phyloP scores from a whole-genome alignment of 371 early-diverging fungal genomes.

The Chytridium lagenaria region DNA sequence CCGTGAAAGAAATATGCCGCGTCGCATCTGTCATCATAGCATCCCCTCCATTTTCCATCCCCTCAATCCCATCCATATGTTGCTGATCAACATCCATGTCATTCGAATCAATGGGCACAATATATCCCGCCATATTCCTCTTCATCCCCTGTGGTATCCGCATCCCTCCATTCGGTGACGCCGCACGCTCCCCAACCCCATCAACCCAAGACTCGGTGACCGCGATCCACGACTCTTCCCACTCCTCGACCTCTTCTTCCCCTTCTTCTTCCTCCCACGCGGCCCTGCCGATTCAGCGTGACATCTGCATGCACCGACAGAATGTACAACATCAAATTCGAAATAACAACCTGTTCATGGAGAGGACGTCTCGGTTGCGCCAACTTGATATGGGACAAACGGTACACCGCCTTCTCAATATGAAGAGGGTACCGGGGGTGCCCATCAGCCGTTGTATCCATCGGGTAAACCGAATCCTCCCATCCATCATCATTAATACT shows the following conservation, averaged over 20 bases:
- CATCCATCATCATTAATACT: conserved; percentile 1
- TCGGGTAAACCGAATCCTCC: neutral
- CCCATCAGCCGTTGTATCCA: conserved; percentile 15
- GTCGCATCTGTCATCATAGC: too few species aligned
- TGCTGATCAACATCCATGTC: neutral
- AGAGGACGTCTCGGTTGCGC: conserved; percentile 89
- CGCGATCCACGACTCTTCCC: conserved; percentile 17
- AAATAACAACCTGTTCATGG: conserved; percentile 89
- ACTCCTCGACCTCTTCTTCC: conserved; percentile 29
- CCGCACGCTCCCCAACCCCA: neutral
- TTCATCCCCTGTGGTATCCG: neutral
- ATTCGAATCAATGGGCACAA: neutral
- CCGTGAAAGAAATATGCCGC: neutral
- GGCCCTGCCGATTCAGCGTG: conserved; percentile 52
- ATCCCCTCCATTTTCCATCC: neutral
- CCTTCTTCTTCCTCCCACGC: conserved; percentile 34
- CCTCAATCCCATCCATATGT: neutral
- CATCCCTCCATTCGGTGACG: neutral
- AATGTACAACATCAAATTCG: conserved; percentile 96
- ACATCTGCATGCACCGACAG: conserved; percentile 70
- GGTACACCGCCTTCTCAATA: conserved; percentile 45
- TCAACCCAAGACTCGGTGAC: neutral
- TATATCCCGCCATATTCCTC: neutral
- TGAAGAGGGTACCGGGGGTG: conserved; percentile 35
- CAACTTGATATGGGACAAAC: conserved; percentile 90